Evolutionary conservation across 768 basidiomycete species (phyloP).

Genomic region (Dictyophora rubrovolvata): DNA sequence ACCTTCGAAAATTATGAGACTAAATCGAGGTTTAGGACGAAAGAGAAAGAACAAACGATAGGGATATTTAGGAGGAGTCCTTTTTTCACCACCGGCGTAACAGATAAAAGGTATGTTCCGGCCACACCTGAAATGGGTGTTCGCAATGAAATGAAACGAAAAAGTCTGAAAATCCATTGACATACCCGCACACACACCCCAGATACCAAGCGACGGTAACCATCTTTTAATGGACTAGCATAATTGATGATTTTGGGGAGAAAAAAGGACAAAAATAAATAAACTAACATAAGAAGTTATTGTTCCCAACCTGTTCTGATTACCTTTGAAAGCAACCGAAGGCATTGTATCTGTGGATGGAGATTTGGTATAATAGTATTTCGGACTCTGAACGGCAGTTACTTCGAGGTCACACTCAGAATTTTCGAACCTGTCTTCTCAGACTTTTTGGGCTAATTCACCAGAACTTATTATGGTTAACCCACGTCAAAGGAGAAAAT

Average conservation of each 20-base stretch:
- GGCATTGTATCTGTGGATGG: not conserved
- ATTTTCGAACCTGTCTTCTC: not conserved
- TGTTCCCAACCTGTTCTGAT: not conserved
- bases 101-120: conserved; percentile 53
- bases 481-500: conserved; percentile 85
- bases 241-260: not conserved
- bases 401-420: not conserved
- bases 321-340: conserved; percentile 1
- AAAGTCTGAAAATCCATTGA: not conserved
- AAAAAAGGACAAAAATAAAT: not conserved
- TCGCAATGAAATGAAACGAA: not conserved
- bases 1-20: conserved; percentile 32
- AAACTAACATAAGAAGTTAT: conserved; percentile 2
- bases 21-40: not conserved
- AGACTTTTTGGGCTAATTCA: not conserved
- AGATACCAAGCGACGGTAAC: conserved; percentile 50
- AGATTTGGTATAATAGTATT: not conserved
- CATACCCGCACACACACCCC: conserved; percentile 58
- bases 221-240: conserved; percentile 34
- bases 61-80: conserved; percentile 66
- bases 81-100: conserved; percentile 75
- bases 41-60: conserved; percentile 39
- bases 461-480: conserved; percentile 67
- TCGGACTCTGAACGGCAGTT: not conserved
- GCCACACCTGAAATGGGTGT: conserved; percentile 4